A percentile compares a stretch with the other conserved stretches of the same genome.
These are phyloP conservation scores for Sporodiniella umbellata DNA, from an alignment of 371 early-diverging fungal species.

Conservation along the genomic window DNA sequence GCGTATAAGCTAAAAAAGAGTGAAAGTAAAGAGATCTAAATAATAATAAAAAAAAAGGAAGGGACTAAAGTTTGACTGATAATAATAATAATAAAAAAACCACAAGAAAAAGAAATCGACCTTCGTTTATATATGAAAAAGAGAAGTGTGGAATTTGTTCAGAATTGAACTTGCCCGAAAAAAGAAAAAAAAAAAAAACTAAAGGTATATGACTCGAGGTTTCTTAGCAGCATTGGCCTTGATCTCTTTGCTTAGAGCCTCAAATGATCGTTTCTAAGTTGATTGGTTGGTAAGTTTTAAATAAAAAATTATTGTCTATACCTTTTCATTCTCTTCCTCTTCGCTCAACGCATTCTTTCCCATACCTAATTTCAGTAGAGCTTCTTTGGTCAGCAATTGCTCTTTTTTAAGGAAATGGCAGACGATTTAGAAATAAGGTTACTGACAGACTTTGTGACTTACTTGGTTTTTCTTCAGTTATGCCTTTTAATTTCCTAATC, in stretches of 20 bases:
- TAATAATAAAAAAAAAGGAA: slow-evolving; percentile 1
- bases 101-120: not conserved
- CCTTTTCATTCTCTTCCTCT: slow-evolving; percentile 36
- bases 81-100: too few relatives aligned
- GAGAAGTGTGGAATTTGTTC: slow-evolving; percentile 17
- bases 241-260: slow-evolving; percentile 18
- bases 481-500: slow-evolving; percentile 36
- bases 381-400: slow-evolving; percentile 29
- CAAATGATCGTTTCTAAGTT: slow-evolving; percentile 34
- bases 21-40: not conserved
- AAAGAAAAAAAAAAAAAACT: too few relatives aligned
- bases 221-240: slow-evolving; percentile 22
- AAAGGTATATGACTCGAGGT: slow-evolving; percentile 36
- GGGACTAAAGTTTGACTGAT: too few relatives aligned
- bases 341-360: slow-evolving; percentile 13
- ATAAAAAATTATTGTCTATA: not conserved
- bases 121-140: not conserved
- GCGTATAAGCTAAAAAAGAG: not conserved
- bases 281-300: not conserved
- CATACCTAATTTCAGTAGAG: slow-evolving; percentile 32
- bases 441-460: not conserved
- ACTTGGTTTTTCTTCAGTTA: slow-evolving; percentile 27
- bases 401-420: not conserved
- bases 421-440: not conserved
- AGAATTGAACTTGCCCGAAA: slow-evolving; percentile 12